These are phyloP conservation scores for Eucalyptus caleyi DNA, from an alignment of 345 rosid species.

Conservation along the genomic window DNA sequence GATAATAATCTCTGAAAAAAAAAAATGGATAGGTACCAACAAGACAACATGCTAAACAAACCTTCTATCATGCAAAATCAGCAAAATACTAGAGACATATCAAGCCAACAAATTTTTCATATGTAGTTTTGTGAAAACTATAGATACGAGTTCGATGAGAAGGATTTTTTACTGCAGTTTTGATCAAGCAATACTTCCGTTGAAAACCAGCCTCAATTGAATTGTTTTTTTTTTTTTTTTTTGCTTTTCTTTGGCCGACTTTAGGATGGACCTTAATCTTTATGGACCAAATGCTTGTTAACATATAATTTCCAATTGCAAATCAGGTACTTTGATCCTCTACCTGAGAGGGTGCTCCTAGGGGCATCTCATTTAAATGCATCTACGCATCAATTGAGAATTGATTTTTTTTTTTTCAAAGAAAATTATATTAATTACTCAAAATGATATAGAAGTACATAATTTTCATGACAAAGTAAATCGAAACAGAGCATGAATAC, in stretches of 20 bases:
- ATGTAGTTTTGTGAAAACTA: background rate
- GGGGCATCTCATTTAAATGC: background rate
- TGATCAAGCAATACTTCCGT: background rate
- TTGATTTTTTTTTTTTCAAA: too few relatives aligned
- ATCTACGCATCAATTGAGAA: background rate
- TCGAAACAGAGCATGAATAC: too few relatives aligned
- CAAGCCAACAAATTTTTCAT: background rate
- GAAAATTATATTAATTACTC: too few relatives aligned
- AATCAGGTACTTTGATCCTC: background rate
- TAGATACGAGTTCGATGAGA: background rate
- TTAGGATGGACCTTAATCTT: background rate
- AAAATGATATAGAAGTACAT: too few relatives aligned
- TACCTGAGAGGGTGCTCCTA: background rate
- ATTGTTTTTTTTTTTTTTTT: accelerated
- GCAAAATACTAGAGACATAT: background rate
- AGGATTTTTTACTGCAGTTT: background rate
- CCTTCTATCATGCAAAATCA: background rate
- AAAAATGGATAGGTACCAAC: background rate
- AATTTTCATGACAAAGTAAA: too few relatives aligned
- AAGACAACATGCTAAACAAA: background rate
- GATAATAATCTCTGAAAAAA: background rate
- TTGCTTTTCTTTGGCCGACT: too few relatives aligned
- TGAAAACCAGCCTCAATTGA: background rate
- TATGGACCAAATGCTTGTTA: background rate
- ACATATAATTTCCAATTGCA: background rate